These are phyloP conservation scores for Mycena epipterygia DNA, from an alignment of 768 basidiomycete genomes.

Conservation along the genomic window DNA sequence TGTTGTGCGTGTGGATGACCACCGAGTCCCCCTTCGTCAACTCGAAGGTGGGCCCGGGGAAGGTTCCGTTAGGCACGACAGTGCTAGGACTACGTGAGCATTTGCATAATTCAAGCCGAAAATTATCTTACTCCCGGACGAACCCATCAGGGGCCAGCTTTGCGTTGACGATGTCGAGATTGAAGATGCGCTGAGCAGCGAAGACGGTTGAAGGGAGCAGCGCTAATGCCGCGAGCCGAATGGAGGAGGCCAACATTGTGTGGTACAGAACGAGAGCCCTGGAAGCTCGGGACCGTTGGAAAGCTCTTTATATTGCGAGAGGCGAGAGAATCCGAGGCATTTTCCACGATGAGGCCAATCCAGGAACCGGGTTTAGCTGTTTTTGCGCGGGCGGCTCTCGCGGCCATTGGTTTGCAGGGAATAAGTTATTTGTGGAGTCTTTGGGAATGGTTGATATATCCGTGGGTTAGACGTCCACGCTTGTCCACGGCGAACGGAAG, in stretches of 20 bases:
- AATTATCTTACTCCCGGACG: conserved; percentile 23
- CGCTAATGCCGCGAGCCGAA: conserved; percentile 26
- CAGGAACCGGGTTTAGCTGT: neutral
- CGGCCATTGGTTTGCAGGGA: neutral
- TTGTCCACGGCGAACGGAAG: neutral
- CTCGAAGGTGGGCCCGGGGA: conserved; percentile 44
- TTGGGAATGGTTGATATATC: neutral
- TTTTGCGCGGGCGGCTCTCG: neutral
- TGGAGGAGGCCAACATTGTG: conserved; percentile 29
- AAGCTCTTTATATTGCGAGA: conserved; percentile 16
- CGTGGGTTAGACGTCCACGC: neutral
- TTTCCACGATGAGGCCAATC: conserved; percentile 26
- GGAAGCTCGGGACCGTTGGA: conserved; percentile 8
- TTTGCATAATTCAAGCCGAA: neutral
- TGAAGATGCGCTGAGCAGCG: conserved; percentile 24
- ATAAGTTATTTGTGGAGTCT: conserved; percentile 9
- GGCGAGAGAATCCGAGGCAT: conserved; percentile 15
- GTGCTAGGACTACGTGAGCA: conserved; percentile 33
- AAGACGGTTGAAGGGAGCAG: conserved; percentile 31
- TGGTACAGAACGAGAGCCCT: conserved; percentile 19
- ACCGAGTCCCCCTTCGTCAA: conserved; percentile 45
- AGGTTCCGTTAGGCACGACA: conserved; percentile 44
- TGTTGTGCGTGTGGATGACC: conserved; percentile 46
- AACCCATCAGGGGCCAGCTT: conserved; percentile 38
- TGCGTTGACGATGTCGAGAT: conserved; percentile 37